Base-by-base conservation (phyloP, 257 asterid species). In the Salvia hispanica region DNA sequence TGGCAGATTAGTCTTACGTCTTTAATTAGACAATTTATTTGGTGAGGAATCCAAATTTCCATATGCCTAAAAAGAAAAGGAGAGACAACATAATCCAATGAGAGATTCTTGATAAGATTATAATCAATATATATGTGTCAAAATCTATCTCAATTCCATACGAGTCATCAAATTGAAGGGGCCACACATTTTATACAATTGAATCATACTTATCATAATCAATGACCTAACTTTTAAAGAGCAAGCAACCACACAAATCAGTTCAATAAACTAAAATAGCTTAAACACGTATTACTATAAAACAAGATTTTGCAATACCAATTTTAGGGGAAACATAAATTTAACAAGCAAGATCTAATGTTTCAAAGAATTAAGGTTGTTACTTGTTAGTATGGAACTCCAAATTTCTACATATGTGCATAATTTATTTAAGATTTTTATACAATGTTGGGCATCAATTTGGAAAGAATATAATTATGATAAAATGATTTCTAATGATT, bases 91-190 rank as follows among this genome's bases (percentile, higher is more conserved):
- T 9, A 59, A 39, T 39, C 50, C 9, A 39, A 0, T 9, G 9
- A 9, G 39, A 40, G 66, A 61, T 70, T 69, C 60, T 47, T 10
- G 74, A 58, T 69, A 69, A 58, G 67, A 46, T 69, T 34, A 45
- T 18, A 43, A 69, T 9, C 34, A 42, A 15, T 64, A n/a, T 64
- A n/a, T 11, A 54, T 10, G n/a, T 11, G 57, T 64, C 47, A n/a
- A 54, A 21, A 58, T 58, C 59, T 7, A 9, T 36, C 45, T 34
- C 66, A 46, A 1, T 25, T 36, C 42, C 42, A 58, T 34, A 6
- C 21, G 66, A 45, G 37, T 57, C 50, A 57, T 57, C 58, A 58
- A 46, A 47, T 16, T 16, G 1, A 10, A 3, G 12, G 28, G 42
- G 34, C 46, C 46, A 53, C 67, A 58, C n/a, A 47, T 5, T 45